A percentile compares a stretch with the other conserved stretches of the same genome.
phyloP scores from a whole-genome alignment of 495 filamentous ascomycete species.

The Hypoxylon fragiforme region DNA sequence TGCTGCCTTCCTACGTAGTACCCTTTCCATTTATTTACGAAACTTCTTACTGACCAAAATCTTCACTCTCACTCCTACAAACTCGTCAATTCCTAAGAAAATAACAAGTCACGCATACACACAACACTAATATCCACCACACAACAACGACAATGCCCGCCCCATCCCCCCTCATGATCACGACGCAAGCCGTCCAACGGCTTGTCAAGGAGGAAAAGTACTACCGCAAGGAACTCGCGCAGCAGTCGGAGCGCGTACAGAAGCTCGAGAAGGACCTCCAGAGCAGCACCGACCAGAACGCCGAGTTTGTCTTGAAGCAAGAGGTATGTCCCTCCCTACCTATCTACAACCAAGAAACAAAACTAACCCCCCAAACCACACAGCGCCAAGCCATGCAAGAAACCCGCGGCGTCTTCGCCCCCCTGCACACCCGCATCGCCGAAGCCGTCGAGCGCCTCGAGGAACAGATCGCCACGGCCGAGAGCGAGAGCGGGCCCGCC shows the following conservation, averaged over 20 bases:
- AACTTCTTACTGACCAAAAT: slow-evolving; percentile 1
- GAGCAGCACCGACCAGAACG: slow-evolving; percentile 62
- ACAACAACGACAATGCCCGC: slow-evolving; percentile 61
- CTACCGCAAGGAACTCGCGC: slow-evolving; percentile 80
- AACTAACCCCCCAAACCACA: slow-evolving; percentile 26
- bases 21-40: slow-evolving; percentile 29
- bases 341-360: neutral
- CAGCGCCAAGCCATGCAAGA: slow-evolving; percentile 78
- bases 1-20: neutral
- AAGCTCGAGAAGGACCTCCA: slow-evolving; percentile 62
- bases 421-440: slow-evolving; percentile 64
- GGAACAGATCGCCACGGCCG: slow-evolving; percentile 54
- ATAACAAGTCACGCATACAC: too few species aligned
- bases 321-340: slow-evolving; percentile 60
- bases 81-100: neutral
- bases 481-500: slow-evolving; percentile 60
- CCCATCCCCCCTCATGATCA: slow-evolving; percentile 71
- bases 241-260: slow-evolving; percentile 71
- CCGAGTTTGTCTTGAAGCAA: slow-evolving; percentile 73
- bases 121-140: neutral
- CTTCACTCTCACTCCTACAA: neutral
- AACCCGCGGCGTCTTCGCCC: slow-evolving; percentile 77
- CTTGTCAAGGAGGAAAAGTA: slow-evolving; percentile 88
- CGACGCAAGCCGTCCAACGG: slow-evolving; percentile 72
- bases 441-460: slow-evolving; percentile 71